These are phyloP conservation scores for Gossypium longicalyx DNA, from an alignment of 345 rosid species.

Conservation along the genomic window DNA sequence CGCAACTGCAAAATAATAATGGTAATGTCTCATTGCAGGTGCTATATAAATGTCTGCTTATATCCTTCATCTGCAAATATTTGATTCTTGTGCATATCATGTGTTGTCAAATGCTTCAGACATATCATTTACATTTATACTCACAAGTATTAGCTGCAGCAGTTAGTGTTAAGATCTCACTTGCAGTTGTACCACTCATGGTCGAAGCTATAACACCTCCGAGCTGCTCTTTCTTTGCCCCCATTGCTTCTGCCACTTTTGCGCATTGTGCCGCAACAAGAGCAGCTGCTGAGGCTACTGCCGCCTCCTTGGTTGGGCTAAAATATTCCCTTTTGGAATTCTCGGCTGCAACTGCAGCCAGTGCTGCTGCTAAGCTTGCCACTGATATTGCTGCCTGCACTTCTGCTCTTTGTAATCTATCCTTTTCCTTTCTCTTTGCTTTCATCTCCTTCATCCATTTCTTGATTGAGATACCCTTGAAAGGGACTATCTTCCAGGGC, in stretches of 20 bases:
- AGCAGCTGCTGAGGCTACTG: conserved; percentile 85
- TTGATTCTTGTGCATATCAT: too few species aligned
- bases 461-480: conserved; percentile 51
- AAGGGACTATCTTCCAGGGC: conserved; percentile 64
- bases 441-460: conserved; percentile 84
- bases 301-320: conserved; percentile 45
- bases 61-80: too few species aligned
- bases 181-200: conserved; percentile 60
- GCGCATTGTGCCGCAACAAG: conserved; percentile 86
- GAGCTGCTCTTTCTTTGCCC: conserved; percentile 74
- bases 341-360: conserved; percentile 76
- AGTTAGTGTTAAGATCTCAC: conserved; percentile 79
- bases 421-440: conserved; percentile 71
- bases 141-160: conserved; percentile 91
- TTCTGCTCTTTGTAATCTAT: conserved; percentile 71
- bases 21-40: too few species aligned
- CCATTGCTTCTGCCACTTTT: conserved; percentile 77
- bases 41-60: too few species aligned
- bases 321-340: conserved; percentile 32
- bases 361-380: conserved; percentile 83
- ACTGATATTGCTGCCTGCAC: conserved; percentile 88
- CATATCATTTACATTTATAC: not conserved
- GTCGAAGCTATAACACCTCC: conserved; percentile 64
- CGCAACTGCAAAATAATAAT: too few species aligned
- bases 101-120: not conserved